Percentiles rank a stretch among this genome's conserved stretches.
These are phyloP conservation scores for Fusarium clavum DNA, from an alignment of 2,329 filamentous ascomycete genomes.

Conservation along the genomic window DNA sequence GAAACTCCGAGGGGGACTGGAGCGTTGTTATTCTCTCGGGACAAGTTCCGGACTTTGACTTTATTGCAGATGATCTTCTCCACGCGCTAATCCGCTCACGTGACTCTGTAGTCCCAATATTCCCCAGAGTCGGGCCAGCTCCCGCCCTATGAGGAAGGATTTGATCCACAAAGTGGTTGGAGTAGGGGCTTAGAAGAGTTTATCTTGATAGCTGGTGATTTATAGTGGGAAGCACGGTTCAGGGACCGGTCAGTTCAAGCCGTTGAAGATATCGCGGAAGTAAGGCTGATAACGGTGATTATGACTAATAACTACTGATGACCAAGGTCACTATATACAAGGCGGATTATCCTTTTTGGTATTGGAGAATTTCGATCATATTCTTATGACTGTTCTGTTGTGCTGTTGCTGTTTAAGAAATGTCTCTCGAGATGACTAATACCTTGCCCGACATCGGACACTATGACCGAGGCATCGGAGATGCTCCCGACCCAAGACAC, in stretches of 20 bases:
- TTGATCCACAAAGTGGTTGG: not conserved
- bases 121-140: constrained; percentile 18
- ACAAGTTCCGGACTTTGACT: constrained; percentile 24
- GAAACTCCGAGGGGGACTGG: constrained; percentile 29
- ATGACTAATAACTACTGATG: not conserved
- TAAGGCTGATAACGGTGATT: not conserved
- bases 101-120: not conserved
- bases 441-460: constrained; percentile 13
- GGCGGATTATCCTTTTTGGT: not conserved
- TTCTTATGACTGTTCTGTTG: not conserved
- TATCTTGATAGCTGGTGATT: not conserved
- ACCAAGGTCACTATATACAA: not conserved
- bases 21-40: constrained; percentile 37
- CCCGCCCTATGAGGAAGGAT: constrained; percentile 1
- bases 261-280: not conserved
- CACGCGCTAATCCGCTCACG: constrained; percentile 27
- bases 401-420: not conserved
- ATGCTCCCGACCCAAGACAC: constrained; percentile 7
- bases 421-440: not conserved
- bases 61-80: not conserved
- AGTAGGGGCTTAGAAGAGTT: not conserved
- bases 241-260: not conserved
- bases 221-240: constrained; percentile 1
- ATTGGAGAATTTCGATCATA: not conserved
- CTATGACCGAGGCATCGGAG: constrained; percentile 21